Conservation (phyloP, 1,284 basidiomycete species). For the Malassezia vespertilionis region DNA sequence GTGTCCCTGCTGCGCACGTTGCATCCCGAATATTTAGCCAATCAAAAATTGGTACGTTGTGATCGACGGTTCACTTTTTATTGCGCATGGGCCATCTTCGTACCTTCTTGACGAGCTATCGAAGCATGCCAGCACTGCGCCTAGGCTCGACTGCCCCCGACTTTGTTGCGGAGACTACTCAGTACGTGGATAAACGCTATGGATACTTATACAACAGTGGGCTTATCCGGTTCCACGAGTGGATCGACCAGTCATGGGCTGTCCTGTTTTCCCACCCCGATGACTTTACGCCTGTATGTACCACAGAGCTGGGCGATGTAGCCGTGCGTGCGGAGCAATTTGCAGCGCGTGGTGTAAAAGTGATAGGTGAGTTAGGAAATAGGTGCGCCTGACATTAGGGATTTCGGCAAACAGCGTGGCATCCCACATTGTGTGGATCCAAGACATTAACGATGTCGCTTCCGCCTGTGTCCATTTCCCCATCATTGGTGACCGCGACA, state of each 20-base stretch:
- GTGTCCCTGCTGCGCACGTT: too few species aligned
- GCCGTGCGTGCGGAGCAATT: constrained; percentile 78
- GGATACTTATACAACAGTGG: constrained; percentile 22
- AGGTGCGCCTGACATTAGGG: too few species aligned
- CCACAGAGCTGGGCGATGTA: constrained; percentile 93
- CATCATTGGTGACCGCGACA: constrained; percentile 84
- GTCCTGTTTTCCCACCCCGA: constrained; percentile 62
- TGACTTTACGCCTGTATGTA: constrained; percentile 51
- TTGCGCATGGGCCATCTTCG: neutral
- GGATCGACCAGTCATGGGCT: constrained; percentile 75
- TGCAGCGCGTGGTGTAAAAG: constrained; percentile 73
- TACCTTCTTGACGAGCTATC: neutral
- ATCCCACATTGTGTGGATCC: constrained; percentile 72
- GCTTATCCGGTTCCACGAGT: constrained; percentile 67
- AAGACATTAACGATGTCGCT: constrained; percentile 66
- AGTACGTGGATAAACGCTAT: constrained; percentile 30
- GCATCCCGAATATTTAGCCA: too few species aligned
- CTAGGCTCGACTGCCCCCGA: constrained; percentile 43
- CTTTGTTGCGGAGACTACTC: constrained; percentile 44
- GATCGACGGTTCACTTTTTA: too few species aligned
- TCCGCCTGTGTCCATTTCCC: constrained; percentile 77
- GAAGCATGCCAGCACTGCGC: constrained; percentile 34
- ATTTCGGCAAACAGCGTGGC: constrained; percentile 82
- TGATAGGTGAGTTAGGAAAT: too few species aligned
- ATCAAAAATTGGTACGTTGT: too few species aligned